phyloP scores from a whole-genome alignment of 208 protist genomes.

The Trypanosoma brucei region DNA sequence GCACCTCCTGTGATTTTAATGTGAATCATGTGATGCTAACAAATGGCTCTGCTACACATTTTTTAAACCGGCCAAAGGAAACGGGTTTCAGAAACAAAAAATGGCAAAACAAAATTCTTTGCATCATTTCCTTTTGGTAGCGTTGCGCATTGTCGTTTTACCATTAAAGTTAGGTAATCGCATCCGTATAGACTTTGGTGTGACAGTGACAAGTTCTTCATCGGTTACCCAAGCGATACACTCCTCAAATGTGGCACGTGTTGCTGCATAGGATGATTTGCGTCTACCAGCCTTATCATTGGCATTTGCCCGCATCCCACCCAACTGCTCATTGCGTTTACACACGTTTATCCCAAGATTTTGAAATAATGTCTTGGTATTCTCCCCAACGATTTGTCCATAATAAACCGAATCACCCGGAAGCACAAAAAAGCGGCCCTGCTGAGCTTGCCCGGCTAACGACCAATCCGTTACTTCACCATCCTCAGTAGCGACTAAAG shows the following conservation, averaged over 20 bases:
- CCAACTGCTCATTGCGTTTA: conserved; percentile 89
- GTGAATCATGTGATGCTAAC: no score
- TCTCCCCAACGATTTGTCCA: conserved; percentile 89
- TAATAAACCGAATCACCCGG: conserved; percentile 86
- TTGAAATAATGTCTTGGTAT: conserved; percentile 81
- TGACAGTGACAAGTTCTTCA: conserved; percentile 89
- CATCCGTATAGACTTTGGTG: conserved; percentile 89
- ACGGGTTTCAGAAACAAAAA: not conserved
- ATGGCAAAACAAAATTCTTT: not conserved
- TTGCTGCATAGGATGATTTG: conserved; percentile 49
- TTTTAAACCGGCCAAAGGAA: not conserved
- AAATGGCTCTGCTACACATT: not conserved
- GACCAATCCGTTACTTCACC: conserved; percentile 87
- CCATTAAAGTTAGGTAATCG: conserved; percentile 87
- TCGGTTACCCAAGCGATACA: conserved; percentile 85
- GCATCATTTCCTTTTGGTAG: conserved; percentile 44
- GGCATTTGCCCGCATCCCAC: conserved; percentile 85
- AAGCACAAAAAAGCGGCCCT: conserved; percentile 86
- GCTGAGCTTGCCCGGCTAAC: conserved; percentile 57
- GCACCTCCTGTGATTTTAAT: no score
- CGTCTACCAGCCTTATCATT: conserved; percentile 82
- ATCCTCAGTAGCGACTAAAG: conserved; percentile 81
- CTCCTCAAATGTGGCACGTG: conserved; percentile 78
- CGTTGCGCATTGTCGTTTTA: conserved; percentile 80
- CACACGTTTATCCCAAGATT: conserved; percentile 88